A percentile compares a stretch with the other conserved stretches of the same genome.
Conservation (phyloP, 495 filamentous ascomycete species). For the Cercophora sp. region DNA sequence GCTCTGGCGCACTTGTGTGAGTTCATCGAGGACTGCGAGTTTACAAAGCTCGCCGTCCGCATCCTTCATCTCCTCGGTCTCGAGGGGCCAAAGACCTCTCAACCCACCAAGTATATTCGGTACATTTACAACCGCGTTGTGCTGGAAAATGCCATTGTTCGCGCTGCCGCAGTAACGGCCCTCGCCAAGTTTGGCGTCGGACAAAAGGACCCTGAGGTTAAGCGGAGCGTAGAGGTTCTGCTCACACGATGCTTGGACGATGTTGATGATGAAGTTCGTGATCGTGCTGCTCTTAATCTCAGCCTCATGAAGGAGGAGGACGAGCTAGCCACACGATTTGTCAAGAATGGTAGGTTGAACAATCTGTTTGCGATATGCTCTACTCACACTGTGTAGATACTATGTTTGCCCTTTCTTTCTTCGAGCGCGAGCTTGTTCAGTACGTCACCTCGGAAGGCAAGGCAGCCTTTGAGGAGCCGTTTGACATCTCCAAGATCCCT, state of each 20-base stretch:
- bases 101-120: slow-evolving; percentile 96
- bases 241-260: slow-evolving; percentile 94
- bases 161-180: slow-evolving; percentile 92
- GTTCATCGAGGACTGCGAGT: slow-evolving; percentile 99
- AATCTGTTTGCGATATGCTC: slow-evolving; percentile 27
- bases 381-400: slow-evolving; percentile 48
- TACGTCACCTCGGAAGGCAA: slow-evolving; percentile 91
- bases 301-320: slow-evolving; percentile 84
- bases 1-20: slow-evolving; percentile 95
- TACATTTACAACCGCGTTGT: slow-evolving; percentile 99
- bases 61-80: slow-evolving; percentile 89
- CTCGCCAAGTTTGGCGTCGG: slow-evolving; percentile 96
- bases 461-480: slow-evolving; percentile 76
- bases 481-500: slow-evolving; percentile 88
- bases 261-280: slow-evolving; percentile 94
- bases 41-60: slow-evolving; percentile 94
- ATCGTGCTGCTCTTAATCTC: slow-evolving; percentile 90
- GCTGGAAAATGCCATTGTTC: slow-evolving; percentile 92
- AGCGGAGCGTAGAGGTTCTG: slow-evolving; percentile 87
- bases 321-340: slow-evolving; percentile 75
- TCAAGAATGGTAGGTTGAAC: slow-evolving; percentile 73
- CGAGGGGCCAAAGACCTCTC: slow-evolving; percentile 91
- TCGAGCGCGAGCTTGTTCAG: slow-evolving; percentile 96
- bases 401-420: slow-evolving; percentile 91
- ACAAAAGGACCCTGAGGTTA: slow-evolving; percentile 94